Evolutionary conservation across 768 basidiomycete genomes (phyloP).

Genomic region (Pisolithus sp.): DNA sequence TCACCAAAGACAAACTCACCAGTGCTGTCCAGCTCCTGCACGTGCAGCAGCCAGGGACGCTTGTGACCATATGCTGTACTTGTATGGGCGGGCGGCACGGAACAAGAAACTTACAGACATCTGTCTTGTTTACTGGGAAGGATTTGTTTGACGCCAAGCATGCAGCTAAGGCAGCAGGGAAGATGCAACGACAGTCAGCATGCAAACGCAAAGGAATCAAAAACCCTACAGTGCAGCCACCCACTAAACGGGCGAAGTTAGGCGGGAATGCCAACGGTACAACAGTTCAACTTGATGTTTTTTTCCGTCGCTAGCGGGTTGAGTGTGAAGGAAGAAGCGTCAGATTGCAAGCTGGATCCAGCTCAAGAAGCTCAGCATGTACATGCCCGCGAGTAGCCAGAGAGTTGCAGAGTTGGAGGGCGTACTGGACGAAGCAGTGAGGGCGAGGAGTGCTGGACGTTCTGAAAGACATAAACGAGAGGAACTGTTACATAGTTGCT

Average conservation of each 20-base stretch:
- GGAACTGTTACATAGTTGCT: too few relatives aligned
- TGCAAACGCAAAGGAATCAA: too few relatives aligned
- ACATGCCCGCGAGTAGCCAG: background rate
- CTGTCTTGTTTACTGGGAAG: conserved; percentile 23
- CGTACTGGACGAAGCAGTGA: background rate
- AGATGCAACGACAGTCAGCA: background rate
- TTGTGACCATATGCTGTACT: too few relatives aligned
- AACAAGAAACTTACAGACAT: conserved; percentile 3
- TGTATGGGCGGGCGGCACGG: conserved; percentile 25
- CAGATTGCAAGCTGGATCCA: conserved; percentile 13
- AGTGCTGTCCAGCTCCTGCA: too few relatives aligned
- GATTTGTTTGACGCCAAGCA: conserved; percentile 15
- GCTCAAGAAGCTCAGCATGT: too few relatives aligned
- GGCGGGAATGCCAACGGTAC: background rate
- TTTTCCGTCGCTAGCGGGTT: conserved; percentile 13
- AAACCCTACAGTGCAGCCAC: too few relatives aligned
- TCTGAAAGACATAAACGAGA: too few relatives aligned
- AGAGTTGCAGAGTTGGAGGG: background rate
- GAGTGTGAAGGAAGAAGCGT: conserved; percentile 12
- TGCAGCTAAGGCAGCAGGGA: background rate
- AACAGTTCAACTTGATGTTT: conserved; percentile 1
- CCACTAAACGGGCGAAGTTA: too few relatives aligned
- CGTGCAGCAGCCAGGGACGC: too few relatives aligned
- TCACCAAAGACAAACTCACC: too few relatives aligned
- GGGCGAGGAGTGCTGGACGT: background rate